A percentile compares a stretch with the other conserved stretches of the same genome.
These are phyloP conservation scores for Scedosporium aurantiacum DNA, from an alignment of 2,329 filamentous ascomycete species.

Conservation along the genomic window DNA sequence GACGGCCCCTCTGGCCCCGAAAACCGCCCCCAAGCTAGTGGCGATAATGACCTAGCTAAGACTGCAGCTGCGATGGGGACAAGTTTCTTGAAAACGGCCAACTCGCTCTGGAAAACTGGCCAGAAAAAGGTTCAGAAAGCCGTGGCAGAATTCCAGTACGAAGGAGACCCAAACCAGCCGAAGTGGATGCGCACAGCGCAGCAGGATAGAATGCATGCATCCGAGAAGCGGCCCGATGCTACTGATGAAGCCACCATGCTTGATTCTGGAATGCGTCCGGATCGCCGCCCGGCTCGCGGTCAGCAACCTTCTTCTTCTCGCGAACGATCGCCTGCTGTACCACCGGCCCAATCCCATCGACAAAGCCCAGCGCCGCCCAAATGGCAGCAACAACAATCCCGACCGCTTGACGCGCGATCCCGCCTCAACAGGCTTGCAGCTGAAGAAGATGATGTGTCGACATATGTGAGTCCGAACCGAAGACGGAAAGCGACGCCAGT, in stretches of 20 bases:
- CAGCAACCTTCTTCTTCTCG: conserved; percentile 16
- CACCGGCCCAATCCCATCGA: conserved; percentile 23
- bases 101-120: conserved; percentile 87
- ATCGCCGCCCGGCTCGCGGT: background rate
- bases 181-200: conserved; percentile 87
- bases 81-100: conserved; percentile 84
- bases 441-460: conserved; percentile 71
- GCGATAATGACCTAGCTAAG: conserved; percentile 57
- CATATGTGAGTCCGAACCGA: conserved; percentile 78
- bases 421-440: conserved; percentile 61
- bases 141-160: conserved; percentile 70
- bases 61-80: conserved; percentile 72
- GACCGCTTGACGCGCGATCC: conserved; percentile 16
- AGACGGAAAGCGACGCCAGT: conserved; percentile 56
- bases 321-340: conserved; percentile 34
- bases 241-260: conserved; percentile 74
- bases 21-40: conserved; percentile 34
- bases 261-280: conserved; percentile 39
- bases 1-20: conserved; percentile 23
- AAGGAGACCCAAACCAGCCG: conserved; percentile 64
- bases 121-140: conserved; percentile 90
- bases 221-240: conserved; percentile 26
- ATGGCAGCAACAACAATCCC: conserved; percentile 39
- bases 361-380: conserved; percentile 38
- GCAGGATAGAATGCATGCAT: conserved; percentile 26